Conservation (phyloP, 2,329 filamentous ascomycete species). For the Sarocladiaceae sp. region DNA sequence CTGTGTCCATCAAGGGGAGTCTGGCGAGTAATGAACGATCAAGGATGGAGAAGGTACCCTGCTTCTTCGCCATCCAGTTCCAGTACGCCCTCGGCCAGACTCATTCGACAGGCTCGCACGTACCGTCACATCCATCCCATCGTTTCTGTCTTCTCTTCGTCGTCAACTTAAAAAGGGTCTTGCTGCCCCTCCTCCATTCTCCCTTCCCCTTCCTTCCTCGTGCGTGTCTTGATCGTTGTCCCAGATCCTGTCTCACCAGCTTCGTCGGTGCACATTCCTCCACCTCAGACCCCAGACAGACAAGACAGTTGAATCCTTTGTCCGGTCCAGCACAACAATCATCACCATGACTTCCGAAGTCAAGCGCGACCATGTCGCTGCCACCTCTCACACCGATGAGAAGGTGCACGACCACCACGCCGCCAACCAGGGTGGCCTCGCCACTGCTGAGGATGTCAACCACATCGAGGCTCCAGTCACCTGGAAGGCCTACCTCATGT, state of each 20-base stretch:
- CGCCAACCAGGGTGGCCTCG: conserved; percentile 26
- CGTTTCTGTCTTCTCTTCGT: conserved; percentile 4
- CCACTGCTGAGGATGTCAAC: conserved; percentile 46
- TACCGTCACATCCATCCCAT: background rate
- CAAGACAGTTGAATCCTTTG: background rate
- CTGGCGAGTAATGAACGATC: background rate
- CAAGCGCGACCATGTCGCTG: conserved; percentile 1
- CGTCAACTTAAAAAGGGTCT: conserved; percentile 2
- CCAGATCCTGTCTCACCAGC: conserved; percentile 9
- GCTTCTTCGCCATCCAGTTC: background rate
- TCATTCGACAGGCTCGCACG: background rate
- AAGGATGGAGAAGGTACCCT: too few species aligned
- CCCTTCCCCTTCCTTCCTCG: background rate
- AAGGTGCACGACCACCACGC: background rate
- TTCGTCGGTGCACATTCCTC: conserved; percentile 3
- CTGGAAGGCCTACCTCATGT: conserved; percentile 61
- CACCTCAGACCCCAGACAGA: background rate
- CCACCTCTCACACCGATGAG: conserved; percentile 10
- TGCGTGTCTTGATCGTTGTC: conserved; percentile 8
- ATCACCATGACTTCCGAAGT: conserved; percentile 9
- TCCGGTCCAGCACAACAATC: background rate
- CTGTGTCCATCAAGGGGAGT: too few species aligned
- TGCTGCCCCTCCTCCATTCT: background rate
- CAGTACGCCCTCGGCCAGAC: background rate
- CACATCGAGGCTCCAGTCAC: conserved; percentile 66